Evolutionary conservation across 1,284 basidiomycete species (phyloP).

Genomic region (Lignosus rhinocerotis): DNA sequence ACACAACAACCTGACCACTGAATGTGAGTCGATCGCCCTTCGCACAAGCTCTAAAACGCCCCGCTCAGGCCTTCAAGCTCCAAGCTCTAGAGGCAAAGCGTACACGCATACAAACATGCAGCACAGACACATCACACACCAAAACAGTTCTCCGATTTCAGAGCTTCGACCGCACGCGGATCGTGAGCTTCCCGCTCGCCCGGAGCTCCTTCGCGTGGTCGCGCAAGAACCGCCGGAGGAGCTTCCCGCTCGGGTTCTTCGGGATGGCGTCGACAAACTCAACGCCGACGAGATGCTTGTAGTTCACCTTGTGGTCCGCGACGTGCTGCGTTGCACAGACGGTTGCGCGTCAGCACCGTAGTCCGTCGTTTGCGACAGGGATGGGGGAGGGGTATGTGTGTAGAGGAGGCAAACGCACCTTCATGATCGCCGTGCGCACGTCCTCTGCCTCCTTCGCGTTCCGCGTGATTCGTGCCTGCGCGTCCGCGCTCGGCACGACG

Average conservation of each 20-base stretch:
- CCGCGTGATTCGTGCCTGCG: constrained; percentile 16
- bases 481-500: constrained; percentile 21
- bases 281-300: constrained; percentile 27
- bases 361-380: not conserved
- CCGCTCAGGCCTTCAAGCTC: no score
- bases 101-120: no score
- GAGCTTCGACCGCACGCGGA: constrained; percentile 15
- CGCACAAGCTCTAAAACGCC: no score
- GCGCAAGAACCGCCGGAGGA: constrained; percentile 26
- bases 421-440: constrained; percentile 21
- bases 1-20: no score
- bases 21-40: no score
- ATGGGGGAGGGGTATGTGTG: not conserved
- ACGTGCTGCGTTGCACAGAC: constrained; percentile 21
- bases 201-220: constrained; percentile 37
- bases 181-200: constrained; percentile 13
- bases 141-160: not conserved
- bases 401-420: constrained; percentile 40
- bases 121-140: no score
- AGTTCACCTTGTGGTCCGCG: constrained; percentile 26
- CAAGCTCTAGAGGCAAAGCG: no score
- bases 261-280: constrained; percentile 29
- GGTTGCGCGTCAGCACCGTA: not conserved
- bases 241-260: constrained; percentile 31
- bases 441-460: constrained; percentile 8